Conservation (phyloP, 768 basidiomycete genomes). For the Naematelia encephala region DNA sequence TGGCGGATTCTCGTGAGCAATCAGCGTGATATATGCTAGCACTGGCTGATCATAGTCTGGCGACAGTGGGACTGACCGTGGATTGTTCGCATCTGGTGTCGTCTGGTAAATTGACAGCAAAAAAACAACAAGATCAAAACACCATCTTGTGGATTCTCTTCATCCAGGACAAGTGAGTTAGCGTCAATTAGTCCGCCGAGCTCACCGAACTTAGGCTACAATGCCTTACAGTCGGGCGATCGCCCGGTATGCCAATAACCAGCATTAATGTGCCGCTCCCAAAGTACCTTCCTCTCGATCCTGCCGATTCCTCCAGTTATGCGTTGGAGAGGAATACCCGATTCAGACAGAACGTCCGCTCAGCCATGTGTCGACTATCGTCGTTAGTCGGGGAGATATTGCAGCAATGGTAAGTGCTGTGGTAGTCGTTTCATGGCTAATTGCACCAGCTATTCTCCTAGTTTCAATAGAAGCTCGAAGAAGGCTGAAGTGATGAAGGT, state of each 20-base stretch:
- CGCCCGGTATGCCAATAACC: neutral
- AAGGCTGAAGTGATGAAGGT: neutral
- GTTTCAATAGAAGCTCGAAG: neutral
- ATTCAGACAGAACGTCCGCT: neutral
- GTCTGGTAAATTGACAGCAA: neutral
- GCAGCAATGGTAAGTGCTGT: neutral
- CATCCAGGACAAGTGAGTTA: neutral
- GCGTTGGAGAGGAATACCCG: neutral
- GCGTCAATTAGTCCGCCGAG: neutral
- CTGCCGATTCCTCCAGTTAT: neutral
- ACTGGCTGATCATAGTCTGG: neutral
- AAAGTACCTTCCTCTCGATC: neutral
- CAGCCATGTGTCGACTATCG: neutral
- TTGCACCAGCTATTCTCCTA: neutral
- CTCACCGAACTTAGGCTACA: neutral
- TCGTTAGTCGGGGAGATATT: neutral
- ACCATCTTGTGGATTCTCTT: neutral
- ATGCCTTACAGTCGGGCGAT: neutral
- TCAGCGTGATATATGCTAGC: neutral
- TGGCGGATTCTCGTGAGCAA: neutral
- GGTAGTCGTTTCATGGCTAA: neutral
- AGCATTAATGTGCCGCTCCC: neutral
- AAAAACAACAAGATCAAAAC: neutral
- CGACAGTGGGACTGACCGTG: neutral
- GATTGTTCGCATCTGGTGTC: neutral